Conservation (phyloP, 139 green algal species). For the Picochlorum sp. region DNA sequence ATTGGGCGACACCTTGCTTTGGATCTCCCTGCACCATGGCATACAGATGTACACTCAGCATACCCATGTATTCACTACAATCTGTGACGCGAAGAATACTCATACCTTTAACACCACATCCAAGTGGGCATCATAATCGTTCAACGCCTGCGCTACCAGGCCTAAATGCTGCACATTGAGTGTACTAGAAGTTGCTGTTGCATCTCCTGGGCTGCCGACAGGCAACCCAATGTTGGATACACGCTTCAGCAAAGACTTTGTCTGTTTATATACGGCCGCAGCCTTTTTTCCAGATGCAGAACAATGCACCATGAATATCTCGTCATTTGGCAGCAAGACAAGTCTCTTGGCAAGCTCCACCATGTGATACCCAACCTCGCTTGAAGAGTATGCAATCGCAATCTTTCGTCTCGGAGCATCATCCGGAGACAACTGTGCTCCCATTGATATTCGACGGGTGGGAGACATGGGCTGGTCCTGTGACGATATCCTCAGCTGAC, state of each 20-base stretch:
- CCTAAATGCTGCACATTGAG: slow-evolving; percentile 11
- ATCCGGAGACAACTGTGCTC: not conserved
- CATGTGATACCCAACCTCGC: slow-evolving; percentile 10
- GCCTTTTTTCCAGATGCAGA: slow-evolving; percentile 14
- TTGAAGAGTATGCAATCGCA: slow-evolving; percentile 25
- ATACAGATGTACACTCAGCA: too few species aligned
- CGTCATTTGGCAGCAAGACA: slow-evolving; percentile 22
- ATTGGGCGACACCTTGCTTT: slow-evolving; percentile 16
- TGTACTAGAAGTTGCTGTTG: slow-evolving; percentile 12
- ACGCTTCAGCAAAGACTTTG: not conserved
- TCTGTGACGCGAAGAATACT: too few species aligned
- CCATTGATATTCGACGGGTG: not conserved
- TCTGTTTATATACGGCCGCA: slow-evolving; percentile 8
- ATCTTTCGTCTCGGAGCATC: slow-evolving; percentile 20
- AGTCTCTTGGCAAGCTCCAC: slow-evolving; percentile 7
- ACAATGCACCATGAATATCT: slow-evolving; percentile 35
- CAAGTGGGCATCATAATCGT: slow-evolving; percentile 18
- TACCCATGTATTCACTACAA: too few species aligned
- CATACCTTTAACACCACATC: slow-evolving; percentile 14
- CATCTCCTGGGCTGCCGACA: slow-evolving; percentile 10
- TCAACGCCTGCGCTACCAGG: not conserved
- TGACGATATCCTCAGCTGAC: slow-evolving; percentile 4
- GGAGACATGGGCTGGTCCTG: slow-evolving; percentile 2
- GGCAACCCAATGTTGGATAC: not conserved
- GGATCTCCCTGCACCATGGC: slow-evolving; percentile 23